phyloP scores from a whole-genome alignment of 805 yeast species.

The Candida dendrica region DNA sequence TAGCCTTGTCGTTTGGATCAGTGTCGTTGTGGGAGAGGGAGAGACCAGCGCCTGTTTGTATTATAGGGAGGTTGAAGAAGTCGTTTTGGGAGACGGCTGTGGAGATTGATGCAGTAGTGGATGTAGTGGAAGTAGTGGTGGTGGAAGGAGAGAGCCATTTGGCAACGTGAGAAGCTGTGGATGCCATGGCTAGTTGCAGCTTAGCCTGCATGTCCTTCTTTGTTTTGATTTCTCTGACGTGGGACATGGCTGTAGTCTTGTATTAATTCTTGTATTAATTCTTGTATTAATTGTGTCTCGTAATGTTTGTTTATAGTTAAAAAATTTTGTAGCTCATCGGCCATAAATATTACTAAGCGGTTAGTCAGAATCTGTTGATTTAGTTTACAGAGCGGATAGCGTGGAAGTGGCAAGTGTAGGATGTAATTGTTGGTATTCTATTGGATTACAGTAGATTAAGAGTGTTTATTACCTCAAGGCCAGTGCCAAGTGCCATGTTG shows the following conservation, averaged over 20 bases:
- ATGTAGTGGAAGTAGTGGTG: not conserved
- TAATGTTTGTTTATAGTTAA: no score
- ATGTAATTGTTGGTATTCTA: no score
- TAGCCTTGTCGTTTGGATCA: slow-evolving; percentile 5
- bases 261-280: no score
- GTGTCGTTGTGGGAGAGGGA: slow-evolving; percentile 4
- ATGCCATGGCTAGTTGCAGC: slow-evolving; percentile 14
- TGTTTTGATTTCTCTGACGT: slow-evolving; percentile 17
- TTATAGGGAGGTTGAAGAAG: slow-evolving; percentile 18
- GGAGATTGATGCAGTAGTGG: not conserved
- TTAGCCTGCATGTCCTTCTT: slow-evolving; percentile 18
- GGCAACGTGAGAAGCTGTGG: slow-evolving; percentile 11
- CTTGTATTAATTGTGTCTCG: no score
- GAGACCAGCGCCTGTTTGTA: slow-evolving; percentile 15
- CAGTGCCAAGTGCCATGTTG: no score
- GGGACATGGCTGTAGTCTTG: slow-evolving; percentile 15
- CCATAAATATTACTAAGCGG: no score
- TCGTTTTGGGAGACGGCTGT: slow-evolving; percentile 11
- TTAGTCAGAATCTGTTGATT: no score
- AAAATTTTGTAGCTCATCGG: no score
- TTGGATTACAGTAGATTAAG: no score
- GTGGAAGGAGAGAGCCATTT: slow-evolving; percentile 16
- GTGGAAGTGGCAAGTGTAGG: no score
- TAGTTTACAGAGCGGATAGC: no score
- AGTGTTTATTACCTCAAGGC: no score